Conservation (phyloP, 208 protist species). For the Polymyxa betae region DNA sequence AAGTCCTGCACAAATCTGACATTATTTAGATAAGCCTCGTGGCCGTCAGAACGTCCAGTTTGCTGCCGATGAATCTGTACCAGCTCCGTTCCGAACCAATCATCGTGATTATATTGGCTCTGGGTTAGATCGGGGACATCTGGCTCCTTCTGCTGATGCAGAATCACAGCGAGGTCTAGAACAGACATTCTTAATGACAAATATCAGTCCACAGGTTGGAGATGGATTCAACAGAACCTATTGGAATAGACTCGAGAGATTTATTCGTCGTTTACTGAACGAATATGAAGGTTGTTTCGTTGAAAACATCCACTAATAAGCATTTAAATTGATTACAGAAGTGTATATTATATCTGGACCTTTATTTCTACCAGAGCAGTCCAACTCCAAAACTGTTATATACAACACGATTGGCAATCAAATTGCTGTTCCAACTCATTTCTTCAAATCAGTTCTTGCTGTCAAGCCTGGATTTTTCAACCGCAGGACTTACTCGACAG, state of each 20-base stretch:
- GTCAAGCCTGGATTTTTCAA: neutral
- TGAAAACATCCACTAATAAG: too few relatives aligned
- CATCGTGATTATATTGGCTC: neutral
- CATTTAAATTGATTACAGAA: too few relatives aligned
- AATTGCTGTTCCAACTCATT: neutral
- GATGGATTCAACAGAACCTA: constrained; percentile 1
- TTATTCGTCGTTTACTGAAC: neutral
- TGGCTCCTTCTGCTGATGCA: neutral
- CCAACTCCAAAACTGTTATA: neutral
- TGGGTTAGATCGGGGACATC: neutral
- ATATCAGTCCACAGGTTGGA: neutral
- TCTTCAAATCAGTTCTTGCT: neutral
- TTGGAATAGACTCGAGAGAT: neutral
- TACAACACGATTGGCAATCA: neutral
- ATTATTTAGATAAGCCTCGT: neutral
- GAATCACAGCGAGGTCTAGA: neutral
- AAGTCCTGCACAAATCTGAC: neutral
- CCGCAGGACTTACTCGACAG: neutral
- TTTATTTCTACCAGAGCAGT: neutral
- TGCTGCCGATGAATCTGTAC: neutral
- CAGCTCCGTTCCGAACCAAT: neutral
- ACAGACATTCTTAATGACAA: neutral
- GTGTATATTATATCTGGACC: neutral
- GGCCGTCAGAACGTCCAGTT: neutral
- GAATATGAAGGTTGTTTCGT: neutral